Evolutionary conservation across 768 basidiomycete species (phyloP).

Genomic region (Fistulinella prunicolor): DNA sequence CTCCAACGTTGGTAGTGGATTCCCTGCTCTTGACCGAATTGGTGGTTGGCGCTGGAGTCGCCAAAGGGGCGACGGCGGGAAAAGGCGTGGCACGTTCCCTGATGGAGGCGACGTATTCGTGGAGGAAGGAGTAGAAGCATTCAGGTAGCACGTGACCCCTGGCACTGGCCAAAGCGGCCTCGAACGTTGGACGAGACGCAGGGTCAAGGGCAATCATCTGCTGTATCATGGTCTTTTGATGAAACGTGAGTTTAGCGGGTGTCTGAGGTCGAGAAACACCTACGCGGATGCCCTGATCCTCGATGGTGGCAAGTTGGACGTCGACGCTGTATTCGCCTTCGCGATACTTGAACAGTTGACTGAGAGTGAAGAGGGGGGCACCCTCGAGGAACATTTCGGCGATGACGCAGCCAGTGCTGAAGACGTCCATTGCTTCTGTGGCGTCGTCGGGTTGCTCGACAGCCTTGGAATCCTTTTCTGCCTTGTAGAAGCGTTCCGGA

Average conservation of each 20-base stretch:
- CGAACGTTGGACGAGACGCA: slow-evolving; percentile 73
- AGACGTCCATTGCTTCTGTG: slow-evolving; percentile 97
- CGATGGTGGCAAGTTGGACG: slow-evolving; percentile 64
- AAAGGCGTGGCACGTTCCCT: slow-evolving; percentile 59
- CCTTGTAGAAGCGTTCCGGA: slow-evolving; percentile 91
- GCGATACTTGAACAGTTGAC: slow-evolving; percentile 92
- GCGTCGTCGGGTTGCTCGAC: slow-evolving; percentile 58
- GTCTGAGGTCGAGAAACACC: slow-evolving; percentile 28
- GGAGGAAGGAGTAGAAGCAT: slow-evolving; percentile 91
- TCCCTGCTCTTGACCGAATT: slow-evolving; percentile 20
- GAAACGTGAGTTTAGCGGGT: slow-evolving; percentile 20
- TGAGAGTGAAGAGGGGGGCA: slow-evolving; percentile 86
- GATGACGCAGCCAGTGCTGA: slow-evolving; percentile 91
- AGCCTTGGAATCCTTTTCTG: slow-evolving; percentile 61
- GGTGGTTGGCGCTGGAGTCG: slow-evolving; percentile 34
- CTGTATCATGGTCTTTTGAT: slow-evolving; percentile 70
- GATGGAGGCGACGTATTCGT: slow-evolving; percentile 81
- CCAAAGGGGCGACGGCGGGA: slow-evolving; percentile 31
- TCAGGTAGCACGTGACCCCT: slow-evolving; percentile 85
- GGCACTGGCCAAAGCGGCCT: slow-evolving; percentile 68
- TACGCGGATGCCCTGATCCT: slow-evolving; percentile 80
- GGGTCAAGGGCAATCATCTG: slow-evolving; percentile 90
- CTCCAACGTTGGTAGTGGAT: slow-evolving; percentile 4
- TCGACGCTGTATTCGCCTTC: slow-evolving; percentile 82
- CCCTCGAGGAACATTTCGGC: slow-evolving; percentile 97